Evolutionary conservation across 495 filamentous ascomycete species (phyloP), one percentile per base, ranked within the genome.

Genomic region (Articulospora tetracladia): DNA sequence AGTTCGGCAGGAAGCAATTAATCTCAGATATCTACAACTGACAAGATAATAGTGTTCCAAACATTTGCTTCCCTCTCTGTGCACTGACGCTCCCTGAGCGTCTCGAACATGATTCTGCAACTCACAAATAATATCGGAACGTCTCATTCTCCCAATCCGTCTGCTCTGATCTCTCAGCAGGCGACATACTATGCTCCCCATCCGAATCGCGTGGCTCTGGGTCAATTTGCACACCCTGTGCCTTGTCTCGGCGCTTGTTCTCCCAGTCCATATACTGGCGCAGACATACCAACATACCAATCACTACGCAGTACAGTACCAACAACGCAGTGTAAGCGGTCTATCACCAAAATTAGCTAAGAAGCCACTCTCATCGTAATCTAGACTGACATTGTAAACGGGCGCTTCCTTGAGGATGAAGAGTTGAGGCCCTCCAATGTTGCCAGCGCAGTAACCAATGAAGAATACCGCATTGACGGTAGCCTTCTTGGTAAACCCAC

Each of bases 401-500:
- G 85, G 84, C 1, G 80, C 60, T 25, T 59, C 30, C 11, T 22
- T 46, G 1, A 34, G 19, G 27, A 48, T 44, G 47, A 59, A 63
- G 10, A 57, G 24, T 20, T 57, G 64, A 53, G 66, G 68, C 67
- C 78, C 81, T 23, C 78, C 77, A 41, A 81, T 81, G 55, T 84
- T 84, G 3, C 82, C 82, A 0, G 76, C 76, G 58, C 83, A 86
- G 60, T 88, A 88, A 3, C 77, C 78, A 30, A 88, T 82, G 24
- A 90, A 69, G 58, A 87, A 87, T 53, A 90, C 49, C 3, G 58
- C 58, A n/a, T 23, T 46, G 1, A 88, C 81, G 0, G 84, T 88
- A 0, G 86, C 88, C 70, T 88, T 89, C 72, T 89, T 88, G 15
- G 86, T 89, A 68, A 86, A 89, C 19, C 86, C 85, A 1, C 84